Percentiles rank a stretch among this genome's conserved stretches.
Conservation (phyloP, 2,329 filamentous ascomycete genomes). For the Clarireedia hainanense region DNA sequence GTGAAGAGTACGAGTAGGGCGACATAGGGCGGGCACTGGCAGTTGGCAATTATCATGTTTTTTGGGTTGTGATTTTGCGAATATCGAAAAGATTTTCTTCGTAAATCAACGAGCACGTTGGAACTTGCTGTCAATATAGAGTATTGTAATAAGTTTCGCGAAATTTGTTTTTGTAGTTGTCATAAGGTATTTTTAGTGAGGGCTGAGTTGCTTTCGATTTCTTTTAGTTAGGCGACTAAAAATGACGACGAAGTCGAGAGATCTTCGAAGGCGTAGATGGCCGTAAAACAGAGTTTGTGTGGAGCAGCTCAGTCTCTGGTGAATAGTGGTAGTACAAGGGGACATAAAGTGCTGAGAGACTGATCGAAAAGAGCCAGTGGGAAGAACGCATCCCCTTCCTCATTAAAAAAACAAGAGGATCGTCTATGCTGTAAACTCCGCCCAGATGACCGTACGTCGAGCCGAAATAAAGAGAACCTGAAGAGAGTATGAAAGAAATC, state of each 20-base stretch:
- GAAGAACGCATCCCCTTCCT: conserved; percentile 22
- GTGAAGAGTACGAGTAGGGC: conserved; percentile 4
- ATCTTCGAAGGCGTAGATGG: conserved; percentile 25
- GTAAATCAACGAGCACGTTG: conserved; percentile 26
- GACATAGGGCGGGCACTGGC: conserved; percentile 10
- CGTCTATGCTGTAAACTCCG: conserved; percentile 24
- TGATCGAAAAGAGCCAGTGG: conserved; percentile 28
- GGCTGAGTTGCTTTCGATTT: conserved; percentile 24
- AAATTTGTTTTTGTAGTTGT: conserved; percentile 14
- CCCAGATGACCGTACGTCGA: conserved; percentile 29
- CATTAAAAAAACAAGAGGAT: conserved; percentile 12
- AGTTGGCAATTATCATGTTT: conserved; percentile 22
- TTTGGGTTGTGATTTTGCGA: conserved; percentile 4
- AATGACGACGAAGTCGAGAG: conserved; percentile 27
- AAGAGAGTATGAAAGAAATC: conserved; percentile 28
- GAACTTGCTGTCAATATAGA: conserved; percentile 19
- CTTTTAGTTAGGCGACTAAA: conserved; percentile 28
- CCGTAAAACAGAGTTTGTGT: conserved; percentile 19
- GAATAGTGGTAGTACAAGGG: conserved; percentile 32
- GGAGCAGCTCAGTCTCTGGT: conserved; percentile 28
- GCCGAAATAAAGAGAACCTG: conserved; percentile 24
- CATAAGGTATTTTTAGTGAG: conserved; percentile 26
- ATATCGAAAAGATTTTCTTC: conserved; percentile 9
- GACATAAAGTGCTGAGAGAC: conserved; percentile 28
- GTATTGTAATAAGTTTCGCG: conserved; percentile 15